phyloP scores from a whole-genome alignment of 2,329 filamentous ascomycete species.

The Westerdykella sp. region DNA sequence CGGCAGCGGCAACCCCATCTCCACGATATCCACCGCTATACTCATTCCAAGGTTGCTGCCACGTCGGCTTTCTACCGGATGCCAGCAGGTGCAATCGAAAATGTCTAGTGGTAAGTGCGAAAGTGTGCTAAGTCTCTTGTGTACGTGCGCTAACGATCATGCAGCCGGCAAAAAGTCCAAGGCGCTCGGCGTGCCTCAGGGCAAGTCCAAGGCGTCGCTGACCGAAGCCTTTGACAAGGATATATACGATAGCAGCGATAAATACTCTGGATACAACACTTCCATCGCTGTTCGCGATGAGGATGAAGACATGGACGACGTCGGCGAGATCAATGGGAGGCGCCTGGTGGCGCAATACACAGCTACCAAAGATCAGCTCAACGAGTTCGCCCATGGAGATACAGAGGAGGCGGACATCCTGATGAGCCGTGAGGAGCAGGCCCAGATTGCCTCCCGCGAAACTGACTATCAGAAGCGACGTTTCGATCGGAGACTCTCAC shows the following conservation, averaged over 20 bases:
- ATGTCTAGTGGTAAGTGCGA: too few species aligned
- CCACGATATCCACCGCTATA: too few species aligned
- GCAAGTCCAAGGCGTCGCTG: constrained; percentile 85
- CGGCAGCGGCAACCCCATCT: too few species aligned
- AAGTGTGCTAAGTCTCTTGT: too few species aligned
- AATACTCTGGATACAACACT: constrained; percentile 84
- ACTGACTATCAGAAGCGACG: constrained; percentile 96
- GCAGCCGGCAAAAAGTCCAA: constrained; percentile 63
- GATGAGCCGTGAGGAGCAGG: constrained; percentile 78
- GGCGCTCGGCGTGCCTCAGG: constrained; percentile 70
- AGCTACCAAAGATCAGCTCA: constrained; percentile 82
- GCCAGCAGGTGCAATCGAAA: too few species aligned
- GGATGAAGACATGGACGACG: constrained; percentile 72
- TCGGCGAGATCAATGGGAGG: constrained; percentile 59
- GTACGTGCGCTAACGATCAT: not conserved
- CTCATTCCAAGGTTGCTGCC: too few species aligned
- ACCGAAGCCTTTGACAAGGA: constrained; percentile 83
- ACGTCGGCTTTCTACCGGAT: too few species aligned
- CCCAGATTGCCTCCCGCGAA: constrained; percentile 85
- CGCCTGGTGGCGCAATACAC: constrained; percentile 93
- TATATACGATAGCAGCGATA: constrained; percentile 78
- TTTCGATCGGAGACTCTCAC: constrained; percentile 76
- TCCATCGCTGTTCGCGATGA: constrained; percentile 74
- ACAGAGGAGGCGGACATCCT: constrained; percentile 91
- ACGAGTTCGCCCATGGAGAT: constrained; percentile 85